phyloP scores from a whole-genome alignment of 176 grass and related monocot genomes.

The Guadua angustifolia region DNA sequence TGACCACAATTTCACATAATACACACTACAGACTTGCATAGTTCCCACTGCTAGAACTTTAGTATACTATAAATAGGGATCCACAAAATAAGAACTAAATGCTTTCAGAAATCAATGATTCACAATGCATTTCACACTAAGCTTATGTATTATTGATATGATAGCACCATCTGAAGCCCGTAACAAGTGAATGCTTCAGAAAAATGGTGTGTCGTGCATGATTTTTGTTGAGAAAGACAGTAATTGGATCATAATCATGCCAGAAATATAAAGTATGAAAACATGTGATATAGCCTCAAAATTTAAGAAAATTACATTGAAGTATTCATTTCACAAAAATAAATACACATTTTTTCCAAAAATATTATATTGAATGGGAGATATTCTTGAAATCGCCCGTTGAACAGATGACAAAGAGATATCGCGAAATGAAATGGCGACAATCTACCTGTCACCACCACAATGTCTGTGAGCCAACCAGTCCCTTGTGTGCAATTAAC shows the following conservation, averaged over 20 bases:
- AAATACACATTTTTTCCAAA: not conserved
- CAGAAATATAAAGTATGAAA: no score
- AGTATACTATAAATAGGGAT: no score
- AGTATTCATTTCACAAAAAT: not conserved
- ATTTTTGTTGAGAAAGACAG: no score
- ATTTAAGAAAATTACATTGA: not conserved
- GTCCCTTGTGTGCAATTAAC: not conserved
- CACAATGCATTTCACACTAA: not conserved
- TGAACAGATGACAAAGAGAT: not conserved
- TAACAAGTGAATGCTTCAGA: not conserved
- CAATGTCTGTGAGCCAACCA: not conserved
- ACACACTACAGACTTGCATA: not conserved
- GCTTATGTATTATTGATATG: not conserved
- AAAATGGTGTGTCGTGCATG: not conserved
- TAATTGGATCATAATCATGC: no score
- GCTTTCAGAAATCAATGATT: no score
- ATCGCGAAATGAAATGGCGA: not conserved
- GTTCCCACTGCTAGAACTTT: not conserved
- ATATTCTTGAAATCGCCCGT: not conserved
- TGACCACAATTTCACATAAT: not conserved
- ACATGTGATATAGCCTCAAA: no score
- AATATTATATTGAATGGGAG: not conserved
- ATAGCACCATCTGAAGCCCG: not conserved
- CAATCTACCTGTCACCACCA: not conserved
- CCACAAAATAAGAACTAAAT: no score